A percentile compares a stretch with the other conserved stretches of the same genome.
These are phyloP conservation scores for Arxiozyma slooffiae DNA, from an alignment of 1,139 yeast genomes.

Conservation along the genomic window DNA sequence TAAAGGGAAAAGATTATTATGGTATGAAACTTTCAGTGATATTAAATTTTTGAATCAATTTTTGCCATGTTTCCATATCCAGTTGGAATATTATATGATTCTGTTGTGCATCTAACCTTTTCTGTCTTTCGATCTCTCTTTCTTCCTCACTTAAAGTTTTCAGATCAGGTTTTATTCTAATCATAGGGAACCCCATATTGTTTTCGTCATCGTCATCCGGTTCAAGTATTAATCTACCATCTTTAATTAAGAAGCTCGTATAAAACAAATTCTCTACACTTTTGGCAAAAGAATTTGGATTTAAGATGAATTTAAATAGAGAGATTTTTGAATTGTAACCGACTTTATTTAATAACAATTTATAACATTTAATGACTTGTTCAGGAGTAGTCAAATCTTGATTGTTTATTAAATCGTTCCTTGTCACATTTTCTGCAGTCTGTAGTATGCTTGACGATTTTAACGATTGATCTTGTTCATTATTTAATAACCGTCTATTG, in stretches of 20 bases:
- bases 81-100: slow-evolving; percentile 65
- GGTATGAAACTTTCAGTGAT: slow-evolving; percentile 49
- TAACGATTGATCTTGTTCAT: background rate
- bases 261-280: slow-evolving; percentile 78
- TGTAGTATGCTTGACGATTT: background rate
- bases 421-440: slow-evolving; percentile 49
- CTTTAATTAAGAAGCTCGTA: slow-evolving; percentile 68
- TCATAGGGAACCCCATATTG: slow-evolving; percentile 37
- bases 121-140: slow-evolving; percentile 24
- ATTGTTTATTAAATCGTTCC: slow-evolving; percentile 39
- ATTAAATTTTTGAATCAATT: slow-evolving; percentile 40
- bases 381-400: slow-evolving; percentile 50
- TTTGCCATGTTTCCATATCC: slow-evolving; percentile 56
- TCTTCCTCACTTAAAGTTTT: slow-evolving; percentile 3
- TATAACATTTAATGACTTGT: slow-evolving; percentile 45
- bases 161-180: slow-evolving; percentile 15
- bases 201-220: slow-evolving; percentile 32
- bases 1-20: slow-evolving; percentile 14
- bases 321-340: slow-evolving; percentile 38
- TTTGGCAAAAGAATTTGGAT: slow-evolving; percentile 69
- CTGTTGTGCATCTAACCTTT: slow-evolving; percentile 29
- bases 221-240: slow-evolving; percentile 52
- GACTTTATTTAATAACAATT: slow-evolving; percentile 31
- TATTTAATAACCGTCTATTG: background rate
- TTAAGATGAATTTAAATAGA: slow-evolving; percentile 56